Base-by-base conservation (phyloP, 495 filamentous ascomycete species). In the Sabuloglossum arenarium region DNA sequence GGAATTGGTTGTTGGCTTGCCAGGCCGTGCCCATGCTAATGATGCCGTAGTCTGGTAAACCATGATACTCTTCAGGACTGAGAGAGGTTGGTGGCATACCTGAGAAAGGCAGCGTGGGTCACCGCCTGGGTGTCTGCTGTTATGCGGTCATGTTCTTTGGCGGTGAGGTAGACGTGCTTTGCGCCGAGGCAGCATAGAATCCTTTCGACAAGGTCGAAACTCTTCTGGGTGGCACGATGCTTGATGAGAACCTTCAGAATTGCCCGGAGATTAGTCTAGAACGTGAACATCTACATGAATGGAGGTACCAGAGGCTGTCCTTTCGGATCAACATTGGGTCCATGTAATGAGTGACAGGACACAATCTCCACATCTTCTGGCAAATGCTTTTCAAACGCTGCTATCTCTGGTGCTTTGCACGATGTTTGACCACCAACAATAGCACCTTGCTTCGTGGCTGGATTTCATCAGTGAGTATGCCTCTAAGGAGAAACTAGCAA, bases 91-190 rank as follows among this genome's bases (percentile, higher is more conserved):
- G 21, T 16, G 5, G 6, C 21, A 19, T 51, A 66, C 64, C 62
- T 66, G 11, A 98, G 73, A 66, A 98, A 98, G 16, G 93, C 91
- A 9, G 88, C 91, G 69, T 98, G 91, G 3, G 91, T 97, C 42
- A 97, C 91, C 25, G 91, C 93, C 65, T 98, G 91, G 1, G 91
- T 98, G 66, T 98, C 91, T 37, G 91, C 91, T 0, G 91, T 98
- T 67, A 98, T 97, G 49, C 86, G 84, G 69, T 98, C 91, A 63
- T 98, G 91, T 66, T 86, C 77, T 60, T 79, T 74, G 19, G 88
- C 89, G 4, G 82, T 84, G 53, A 98, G 81, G 61, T 86, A 79
- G 60, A 97, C 93, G 63, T 82, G 77, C 61, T 84, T 84, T 34
- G 86, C 90, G 16, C 74, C 71, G 31, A 98, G 82, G 62, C 86